Evolutionary conservation across 1,139 yeast species (phyloP), one percentile per base, ranked within the genome.

Genomic region (Pichia sp.): DNA sequence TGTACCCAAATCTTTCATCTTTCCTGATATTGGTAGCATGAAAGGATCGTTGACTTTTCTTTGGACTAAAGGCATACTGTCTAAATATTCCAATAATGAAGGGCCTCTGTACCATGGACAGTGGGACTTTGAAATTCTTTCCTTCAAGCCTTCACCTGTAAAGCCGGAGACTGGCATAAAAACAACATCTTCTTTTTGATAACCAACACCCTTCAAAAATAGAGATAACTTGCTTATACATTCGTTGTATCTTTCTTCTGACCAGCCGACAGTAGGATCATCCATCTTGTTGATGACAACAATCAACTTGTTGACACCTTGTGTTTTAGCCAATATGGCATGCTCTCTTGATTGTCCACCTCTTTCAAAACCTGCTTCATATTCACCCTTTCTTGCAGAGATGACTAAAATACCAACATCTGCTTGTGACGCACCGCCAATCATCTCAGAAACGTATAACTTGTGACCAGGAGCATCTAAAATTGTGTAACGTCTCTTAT

Each of bases 271-370:
- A 48, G 99, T 93, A 52, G 96, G 87, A 68, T 93, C 99, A 72
- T 93, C 99, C 99, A 93, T 93, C 81, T 93, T 93, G 76, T 93
- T 93, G 62, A 95, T 93, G 53, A 87, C 98, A 58, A 93, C 96
- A 61, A 93, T 77, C 65, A 93, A 80, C 71, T 85, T 87, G 76
- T 88, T 90, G 57, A 93, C 96, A 74, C 99, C 99, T 73, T 93
- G 96, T 55, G 97, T 93, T 80, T 88, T 93, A 62, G 99, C 98
- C 70, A 93, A 80, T 60, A 93, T 78, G 44, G 99, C 99, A 70
- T 93, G 99, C 78, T 93, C 99, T 75, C 98, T 85, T 58, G 99
- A 91, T 75, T 93, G 98, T 61, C 99, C 99, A 65, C 98, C 98
- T 76, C 91, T 88, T 77, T 95, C 98, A 70, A 93, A 93, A 60